phyloP scores from a whole-genome alignment of 1,284 basidiomycete genomes.

The Pisolithus thermaeus region DNA sequence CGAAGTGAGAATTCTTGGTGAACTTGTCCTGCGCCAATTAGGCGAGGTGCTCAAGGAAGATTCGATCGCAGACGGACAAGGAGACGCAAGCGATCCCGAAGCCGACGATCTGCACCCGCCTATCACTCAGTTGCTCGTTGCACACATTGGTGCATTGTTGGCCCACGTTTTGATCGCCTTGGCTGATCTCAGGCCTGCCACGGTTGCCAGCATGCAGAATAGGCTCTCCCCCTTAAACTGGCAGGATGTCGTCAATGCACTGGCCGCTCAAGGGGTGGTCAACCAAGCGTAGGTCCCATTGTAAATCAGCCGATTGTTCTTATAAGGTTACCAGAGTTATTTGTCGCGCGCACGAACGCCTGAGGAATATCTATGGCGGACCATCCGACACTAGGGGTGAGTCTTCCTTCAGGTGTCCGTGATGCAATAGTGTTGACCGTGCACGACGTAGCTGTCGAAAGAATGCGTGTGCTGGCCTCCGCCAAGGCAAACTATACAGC shows the following conservation, averaged over 20 bases:
- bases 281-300: slow-evolving; percentile 13
- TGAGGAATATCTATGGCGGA: slow-evolving; percentile 20
- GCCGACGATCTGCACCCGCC: slow-evolving; percentile 10
- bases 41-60: not conserved
- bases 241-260: slow-evolving; percentile 24
- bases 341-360: slow-evolving; percentile 17
- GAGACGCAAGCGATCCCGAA: slow-evolving; percentile 7
- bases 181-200: slow-evolving; percentile 22
- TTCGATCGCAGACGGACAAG: not conserved
- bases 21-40: slow-evolving; percentile 6
- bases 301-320: not conserved
- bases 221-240: slow-evolving; percentile 26
- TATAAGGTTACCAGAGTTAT: slow-evolving; percentile 16
- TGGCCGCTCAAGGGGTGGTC: slow-evolving; percentile 16
- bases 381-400: slow-evolving; percentile 13
- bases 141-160: slow-evolving; percentile 13
- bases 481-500: slow-evolving; percentile 2
- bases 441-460: not conserved
- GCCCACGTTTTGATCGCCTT: slow-evolving; percentile 19
- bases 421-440: not conserved
- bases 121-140: slow-evolving; percentile 10
- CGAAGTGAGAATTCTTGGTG: slow-evolving; percentile 18
- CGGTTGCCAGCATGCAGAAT: slow-evolving; percentile 29
- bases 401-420: not conserved
- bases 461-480: slow-evolving; percentile 1